These are phyloP conservation scores for Blastocystis hominis DNA, from an alignment of 352 stramenopile genomes.

Conservation along the genomic window DNA sequence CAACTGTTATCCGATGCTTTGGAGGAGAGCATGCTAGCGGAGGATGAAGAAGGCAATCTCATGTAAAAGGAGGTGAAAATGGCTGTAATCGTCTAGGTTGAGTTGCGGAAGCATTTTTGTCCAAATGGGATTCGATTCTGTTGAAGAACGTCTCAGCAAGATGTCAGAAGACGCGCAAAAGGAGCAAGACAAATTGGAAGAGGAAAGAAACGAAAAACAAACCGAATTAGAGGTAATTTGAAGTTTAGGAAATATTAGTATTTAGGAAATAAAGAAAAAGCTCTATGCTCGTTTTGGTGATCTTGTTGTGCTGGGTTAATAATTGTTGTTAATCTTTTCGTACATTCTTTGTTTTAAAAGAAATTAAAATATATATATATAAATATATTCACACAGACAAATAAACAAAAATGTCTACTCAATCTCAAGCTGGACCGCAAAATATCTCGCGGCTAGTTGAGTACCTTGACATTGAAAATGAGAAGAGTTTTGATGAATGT, in stretches of 20 bases:
- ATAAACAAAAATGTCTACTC: background rate
- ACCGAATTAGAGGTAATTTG: conserved; percentile 5
- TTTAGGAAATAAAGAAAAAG: conserved; percentile 39
- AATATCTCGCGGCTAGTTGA: conserved; percentile 23
- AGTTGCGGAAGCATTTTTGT: conserved; percentile 35
- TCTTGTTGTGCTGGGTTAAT: conserved; percentile 55
- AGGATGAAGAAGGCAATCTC: conserved; percentile 46
- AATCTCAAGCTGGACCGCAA: background rate
- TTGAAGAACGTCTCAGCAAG: conserved; percentile 1
- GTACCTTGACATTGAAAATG: background rate
- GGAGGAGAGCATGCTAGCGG: conserved; percentile 38
- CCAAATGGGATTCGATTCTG: background rate
- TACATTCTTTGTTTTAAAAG: background rate
- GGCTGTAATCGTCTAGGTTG: background rate
- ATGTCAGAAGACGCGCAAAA: background rate
- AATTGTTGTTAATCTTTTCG: background rate
- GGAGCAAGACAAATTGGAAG: conserved; percentile 19
- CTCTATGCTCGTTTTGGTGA: conserved; percentile 51
- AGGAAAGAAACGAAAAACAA: conserved; percentile 5
- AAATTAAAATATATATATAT: background rate
- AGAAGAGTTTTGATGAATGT: background rate
- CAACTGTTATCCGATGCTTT: conserved; percentile 3
- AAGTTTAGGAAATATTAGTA: background rate
- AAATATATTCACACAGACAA: background rate
- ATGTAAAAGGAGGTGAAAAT: background rate